A percentile compares a stretch with the other conserved stretches of the same genome.
These are phyloP conservation scores for Raphanus sativus DNA, from an alignment of 345 rosid genomes.

Conservation along the genomic window DNA sequence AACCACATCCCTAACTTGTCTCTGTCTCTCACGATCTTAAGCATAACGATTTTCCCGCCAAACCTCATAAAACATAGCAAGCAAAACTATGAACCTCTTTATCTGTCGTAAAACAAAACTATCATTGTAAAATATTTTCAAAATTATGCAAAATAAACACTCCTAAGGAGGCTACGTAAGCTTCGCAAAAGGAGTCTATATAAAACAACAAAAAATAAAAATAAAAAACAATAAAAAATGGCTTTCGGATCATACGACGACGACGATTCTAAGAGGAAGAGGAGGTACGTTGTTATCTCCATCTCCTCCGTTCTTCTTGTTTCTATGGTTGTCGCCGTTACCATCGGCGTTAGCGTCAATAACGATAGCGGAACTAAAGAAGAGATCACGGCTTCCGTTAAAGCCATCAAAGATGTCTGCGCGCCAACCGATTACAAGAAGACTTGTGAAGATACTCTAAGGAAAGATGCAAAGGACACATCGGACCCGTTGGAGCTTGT, in stretches of 20 bases:
- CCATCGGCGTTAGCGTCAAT: constrained; percentile 39
- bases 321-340: constrained; percentile 55
- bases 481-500: constrained; percentile 66
- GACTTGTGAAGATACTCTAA: constrained; percentile 53
- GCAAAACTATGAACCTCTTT: constrained; percentile 19
- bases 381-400: constrained; percentile 43
- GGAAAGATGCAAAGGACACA: constrained; percentile 38
- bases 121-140: constrained; percentile 13
- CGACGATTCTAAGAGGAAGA: constrained; percentile 38
- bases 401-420: constrained; percentile 65
- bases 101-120: constrained; percentile 23
- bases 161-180: constrained; percentile 37
- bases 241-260: constrained; percentile 15
- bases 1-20: constrained; percentile 29
- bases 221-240: constrained; percentile 10
- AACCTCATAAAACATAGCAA: constrained; percentile 27
- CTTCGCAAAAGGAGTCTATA: constrained; percentile 21
- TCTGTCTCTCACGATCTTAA: neutral
- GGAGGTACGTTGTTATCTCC: constrained; percentile 43
- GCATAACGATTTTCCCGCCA: constrained; percentile 25
- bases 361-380: neutral
- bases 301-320: constrained; percentile 52
- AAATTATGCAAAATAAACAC: constrained; percentile 18
- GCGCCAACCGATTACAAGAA: constrained; percentile 55
- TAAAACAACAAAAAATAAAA: neutral